These are phyloP conservation scores for Fomitopsis betulina DNA, from an alignment of 1,284 basidiomycete genomes.

Conservation along the genomic window DNA sequence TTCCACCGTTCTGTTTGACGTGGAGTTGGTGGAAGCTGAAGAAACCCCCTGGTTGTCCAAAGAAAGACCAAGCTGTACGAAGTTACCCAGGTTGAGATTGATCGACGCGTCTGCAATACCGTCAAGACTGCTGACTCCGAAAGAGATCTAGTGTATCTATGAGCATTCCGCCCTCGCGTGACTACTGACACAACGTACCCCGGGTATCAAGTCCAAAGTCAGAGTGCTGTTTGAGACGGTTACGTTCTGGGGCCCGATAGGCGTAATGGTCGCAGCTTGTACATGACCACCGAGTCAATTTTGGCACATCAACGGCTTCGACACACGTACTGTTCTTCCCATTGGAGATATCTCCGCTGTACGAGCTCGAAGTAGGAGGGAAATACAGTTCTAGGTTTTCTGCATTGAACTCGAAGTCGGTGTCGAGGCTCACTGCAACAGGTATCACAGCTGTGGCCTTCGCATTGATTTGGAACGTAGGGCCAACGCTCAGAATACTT, in stretches of 20 bases:
- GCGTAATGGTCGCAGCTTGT: neutral
- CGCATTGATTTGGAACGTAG: conserved; percentile 28
- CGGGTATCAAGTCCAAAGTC: conserved; percentile 45
- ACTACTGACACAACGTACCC: conserved; percentile 14
- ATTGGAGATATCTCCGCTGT: conserved; percentile 13
- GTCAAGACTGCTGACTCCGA: conserved; percentile 38
- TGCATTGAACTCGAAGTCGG: conserved; percentile 31
- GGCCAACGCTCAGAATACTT: conserved; percentile 32
- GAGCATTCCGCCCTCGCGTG: neutral
- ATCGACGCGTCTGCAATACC: conserved; percentile 32
- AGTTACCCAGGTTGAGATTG: conserved; percentile 43
- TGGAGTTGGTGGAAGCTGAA: neutral
- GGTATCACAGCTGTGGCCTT: conserved; percentile 27
- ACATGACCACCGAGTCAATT: too few relatives aligned
- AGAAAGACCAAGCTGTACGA: conserved; percentile 32
- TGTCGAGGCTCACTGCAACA: conserved; percentile 31
- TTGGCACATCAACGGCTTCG: neutral
- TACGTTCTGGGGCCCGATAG: neutral
- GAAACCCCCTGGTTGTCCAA: conserved; percentile 22
- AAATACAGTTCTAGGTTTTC: conserved; percentile 38
- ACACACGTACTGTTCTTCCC: conserved; percentile 29
- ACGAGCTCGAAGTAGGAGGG: conserved; percentile 28
- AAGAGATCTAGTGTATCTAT: conserved; percentile 25
- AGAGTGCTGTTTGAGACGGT: conserved; percentile 16
- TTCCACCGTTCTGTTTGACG: neutral